Conservation (phyloP, 2,329 filamentous ascomycete genomes). For the Clarireedia hainanense region DNA sequence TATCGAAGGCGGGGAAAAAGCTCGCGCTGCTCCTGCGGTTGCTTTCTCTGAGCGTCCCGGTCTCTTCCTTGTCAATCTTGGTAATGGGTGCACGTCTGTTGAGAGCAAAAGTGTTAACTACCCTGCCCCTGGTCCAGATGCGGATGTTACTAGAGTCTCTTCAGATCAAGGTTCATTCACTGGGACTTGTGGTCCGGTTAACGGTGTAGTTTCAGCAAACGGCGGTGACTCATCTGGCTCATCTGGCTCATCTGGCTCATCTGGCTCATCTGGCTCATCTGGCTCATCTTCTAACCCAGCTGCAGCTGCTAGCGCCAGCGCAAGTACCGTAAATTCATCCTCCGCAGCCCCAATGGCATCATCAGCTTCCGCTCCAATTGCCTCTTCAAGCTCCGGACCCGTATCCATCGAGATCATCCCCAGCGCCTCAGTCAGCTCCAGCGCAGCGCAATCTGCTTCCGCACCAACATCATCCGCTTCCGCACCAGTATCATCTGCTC, state of each 20-base stretch:
- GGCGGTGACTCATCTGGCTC: constrained; percentile 2
- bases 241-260: neutral
- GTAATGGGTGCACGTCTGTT: constrained; percentile 41
- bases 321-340: neutral
- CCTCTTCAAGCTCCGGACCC: neutral
- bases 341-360: neutral
- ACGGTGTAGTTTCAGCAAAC: constrained; percentile 12
- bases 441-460: too few species aligned
- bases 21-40: constrained; percentile 13
- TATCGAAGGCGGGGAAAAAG: constrained; percentile 30
- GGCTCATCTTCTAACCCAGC: neutral
- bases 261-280: constrained; percentile 2
- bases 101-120: constrained; percentile 43
- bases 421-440: neutral
- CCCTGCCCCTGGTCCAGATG: constrained; percentile 45
- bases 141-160: constrained; percentile 17
- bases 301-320: neutral
- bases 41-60: constrained; percentile 42
- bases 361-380: neutral
- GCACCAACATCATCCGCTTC: neutral
- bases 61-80: constrained; percentile 52
- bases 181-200: constrained; percentile 23
- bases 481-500: too few species aligned
- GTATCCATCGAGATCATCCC: neutral
- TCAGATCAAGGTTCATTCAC: constrained; percentile 12